Conservation (phyloP, 2,329 filamentous ascomycete species). For the Didymella pinodella region DNA sequence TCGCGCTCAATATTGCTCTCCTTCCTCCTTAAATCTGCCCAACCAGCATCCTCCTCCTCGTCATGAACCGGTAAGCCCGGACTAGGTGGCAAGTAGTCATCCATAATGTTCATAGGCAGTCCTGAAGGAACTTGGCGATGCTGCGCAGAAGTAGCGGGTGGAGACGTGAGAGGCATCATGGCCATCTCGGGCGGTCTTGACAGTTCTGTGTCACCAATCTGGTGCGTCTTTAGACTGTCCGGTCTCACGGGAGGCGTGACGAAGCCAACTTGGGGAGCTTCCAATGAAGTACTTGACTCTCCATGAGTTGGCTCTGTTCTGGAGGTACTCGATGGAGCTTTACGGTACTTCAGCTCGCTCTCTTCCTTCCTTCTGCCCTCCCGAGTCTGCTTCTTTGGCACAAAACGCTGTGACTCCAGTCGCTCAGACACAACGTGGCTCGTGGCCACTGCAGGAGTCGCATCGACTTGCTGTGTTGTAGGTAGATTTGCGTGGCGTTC, state of each 20-base stretch:
- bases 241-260: slow-evolving; percentile 23
- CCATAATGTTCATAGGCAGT: slow-evolving; percentile 46
- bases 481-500: slow-evolving; percentile 43
- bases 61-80: slow-evolving; percentile 29
- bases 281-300: background rate
- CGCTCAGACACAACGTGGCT: background rate
- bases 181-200: slow-evolving; percentile 40
- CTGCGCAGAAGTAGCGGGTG: slow-evolving; percentile 23
- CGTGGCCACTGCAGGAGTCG: background rate
- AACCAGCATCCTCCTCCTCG: slow-evolving; percentile 45
- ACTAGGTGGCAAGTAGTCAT: slow-evolving; percentile 45
- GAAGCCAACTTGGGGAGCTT: background rate
- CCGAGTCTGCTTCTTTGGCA: background rate
- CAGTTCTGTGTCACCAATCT: slow-evolving; percentile 18
- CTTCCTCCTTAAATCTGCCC: slow-evolving; percentile 43
- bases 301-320: background rate
- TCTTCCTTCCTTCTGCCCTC: background rate
- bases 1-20: slow-evolving; percentile 28
- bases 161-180: slow-evolving; percentile 45
- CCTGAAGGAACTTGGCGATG: slow-evolving; percentile 31
- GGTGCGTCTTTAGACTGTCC: background rate
- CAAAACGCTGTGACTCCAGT: background rate
- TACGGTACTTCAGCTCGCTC: background rate
- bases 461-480: slow-evolving; percentile 31
- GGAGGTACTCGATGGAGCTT: background rate